Evolutionary conservation across 371 early-diverging fungal genomes (phyloP).

Genomic region (Umbelopsis sp.): DNA sequence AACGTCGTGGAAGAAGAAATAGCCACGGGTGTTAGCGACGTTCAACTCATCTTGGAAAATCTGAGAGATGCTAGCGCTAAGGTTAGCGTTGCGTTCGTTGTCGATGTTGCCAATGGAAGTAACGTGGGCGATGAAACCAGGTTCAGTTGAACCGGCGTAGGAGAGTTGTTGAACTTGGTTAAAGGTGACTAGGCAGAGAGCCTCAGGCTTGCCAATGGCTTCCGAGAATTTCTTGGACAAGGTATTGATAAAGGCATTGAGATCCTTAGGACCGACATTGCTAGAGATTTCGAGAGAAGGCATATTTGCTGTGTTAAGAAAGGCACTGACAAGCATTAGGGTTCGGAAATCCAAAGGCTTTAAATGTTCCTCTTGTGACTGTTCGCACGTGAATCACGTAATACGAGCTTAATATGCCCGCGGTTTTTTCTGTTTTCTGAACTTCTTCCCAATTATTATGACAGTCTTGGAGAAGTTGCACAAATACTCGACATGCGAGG

Average conservation of each 20-base stretch:
- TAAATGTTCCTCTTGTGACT: not conserved
- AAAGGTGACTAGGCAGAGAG: conserved; percentile 51
- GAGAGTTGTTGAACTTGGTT: conserved; percentile 35
- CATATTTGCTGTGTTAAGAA: conserved; percentile 25
- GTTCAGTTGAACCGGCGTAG: conserved; percentile 39
- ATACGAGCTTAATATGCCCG: no score
- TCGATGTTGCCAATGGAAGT: conserved; percentile 50
- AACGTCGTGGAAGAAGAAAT: conserved; percentile 45
- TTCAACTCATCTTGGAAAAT: conserved; percentile 40
- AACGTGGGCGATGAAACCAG: conserved; percentile 45
- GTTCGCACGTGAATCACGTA: not conserved
- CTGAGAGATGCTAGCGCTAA: conserved; percentile 29
- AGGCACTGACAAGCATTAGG: not conserved
- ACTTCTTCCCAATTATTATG: not conserved
- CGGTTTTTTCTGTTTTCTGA: not conserved
- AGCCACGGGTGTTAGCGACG: conserved; percentile 34
- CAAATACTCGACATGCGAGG: conserved; percentile 44
- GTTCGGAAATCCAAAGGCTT: no score
- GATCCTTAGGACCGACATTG: conserved; percentile 39
- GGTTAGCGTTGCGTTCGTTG: conserved; percentile 40
- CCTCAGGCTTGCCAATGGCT: conserved; percentile 50
- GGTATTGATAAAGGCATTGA: conserved; percentile 37
- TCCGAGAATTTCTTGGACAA: conserved; percentile 41
- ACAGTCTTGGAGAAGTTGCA: conserved; percentile 19
- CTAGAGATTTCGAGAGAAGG: conserved; percentile 51